Evolutionary conservation across 23 red algal species (phyloP).

Genomic region (Gracilaria caudata): DNA sequence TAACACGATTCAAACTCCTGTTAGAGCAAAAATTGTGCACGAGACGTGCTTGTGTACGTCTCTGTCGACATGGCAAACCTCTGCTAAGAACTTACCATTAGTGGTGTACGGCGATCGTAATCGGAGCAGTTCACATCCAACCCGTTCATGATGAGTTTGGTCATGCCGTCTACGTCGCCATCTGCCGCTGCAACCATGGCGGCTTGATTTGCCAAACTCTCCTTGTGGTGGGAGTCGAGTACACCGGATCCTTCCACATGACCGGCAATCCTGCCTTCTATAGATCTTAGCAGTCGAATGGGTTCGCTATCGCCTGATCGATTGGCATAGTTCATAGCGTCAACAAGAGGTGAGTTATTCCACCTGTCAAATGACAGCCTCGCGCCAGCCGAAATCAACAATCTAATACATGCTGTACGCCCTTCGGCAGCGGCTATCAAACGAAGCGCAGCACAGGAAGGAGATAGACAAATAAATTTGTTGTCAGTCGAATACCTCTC

Average conservation of each 20-base stretch:
- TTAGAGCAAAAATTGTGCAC: neutral
- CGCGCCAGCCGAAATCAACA: slow-evolving; percentile 52
- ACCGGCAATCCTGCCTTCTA: slow-evolving; percentile 17
- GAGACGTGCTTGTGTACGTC: neutral
- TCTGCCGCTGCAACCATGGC: slow-evolving; percentile 53
- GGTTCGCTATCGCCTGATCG: slow-evolving; percentile 67
- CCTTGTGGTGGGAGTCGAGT: slow-evolving; percentile 16
- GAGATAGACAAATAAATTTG: neutral
- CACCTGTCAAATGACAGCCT: slow-evolving; percentile 67
- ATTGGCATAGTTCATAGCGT: slow-evolving; percentile 70
- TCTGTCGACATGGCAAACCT: neutral
- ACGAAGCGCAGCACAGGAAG: neutral
- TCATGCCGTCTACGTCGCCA: slow-evolving; percentile 46
- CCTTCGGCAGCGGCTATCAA: slow-evolving; percentile 87
- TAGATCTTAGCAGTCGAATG: slow-evolving; percentile 33
- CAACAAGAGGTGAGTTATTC: slow-evolving; percentile 87
- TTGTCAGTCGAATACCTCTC: neutral
- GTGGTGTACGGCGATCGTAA: slow-evolving; percentile 84
- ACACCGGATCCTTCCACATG: slow-evolving; percentile 5
- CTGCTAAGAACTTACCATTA: slow-evolving; percentile 52
- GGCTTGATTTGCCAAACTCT: slow-evolving; percentile 35
- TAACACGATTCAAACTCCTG: neutral
- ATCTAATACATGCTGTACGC: slow-evolving; percentile 36
- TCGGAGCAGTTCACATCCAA: slow-evolving; percentile 69
- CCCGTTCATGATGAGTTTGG: slow-evolving; percentile 37